Conservation (phyloP, 2,329 filamentous ascomycete species). For the Hymenotorrendiella dingleyae region DNA sequence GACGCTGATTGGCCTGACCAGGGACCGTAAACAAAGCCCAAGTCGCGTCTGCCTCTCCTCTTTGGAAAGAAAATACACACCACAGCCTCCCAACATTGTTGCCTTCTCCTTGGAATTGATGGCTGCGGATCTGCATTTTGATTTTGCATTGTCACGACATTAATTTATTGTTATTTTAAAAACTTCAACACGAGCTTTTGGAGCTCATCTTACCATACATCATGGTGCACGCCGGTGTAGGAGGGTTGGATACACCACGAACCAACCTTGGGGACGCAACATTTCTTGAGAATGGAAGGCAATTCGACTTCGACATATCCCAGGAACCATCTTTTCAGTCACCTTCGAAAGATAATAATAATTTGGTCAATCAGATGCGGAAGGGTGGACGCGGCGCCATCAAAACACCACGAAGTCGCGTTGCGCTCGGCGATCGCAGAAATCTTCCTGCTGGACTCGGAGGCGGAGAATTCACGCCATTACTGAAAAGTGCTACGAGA, state of each 20-base stretch:
- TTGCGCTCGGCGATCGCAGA: slow-evolving; percentile 63
- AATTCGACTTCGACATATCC: slow-evolving; percentile 71
- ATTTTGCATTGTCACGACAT: slow-evolving; percentile 19
- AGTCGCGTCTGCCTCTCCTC: slow-evolving; percentile 18
- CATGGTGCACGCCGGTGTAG: slow-evolving; percentile 61
- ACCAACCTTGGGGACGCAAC: slow-evolving; percentile 82
- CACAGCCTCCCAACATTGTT: slow-evolving; percentile 9
- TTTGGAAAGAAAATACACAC: background rate
- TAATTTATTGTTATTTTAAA: slow-evolving; percentile 18
- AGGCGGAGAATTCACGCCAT: slow-evolving; percentile 83
- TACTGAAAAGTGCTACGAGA: slow-evolving; percentile 75
- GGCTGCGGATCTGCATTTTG: slow-evolving; percentile 20
- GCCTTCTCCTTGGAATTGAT: slow-evolving; percentile 27
- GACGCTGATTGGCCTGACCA: too few relatives aligned
- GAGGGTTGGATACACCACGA: slow-evolving; percentile 74
- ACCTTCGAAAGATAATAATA: slow-evolving; percentile 67
- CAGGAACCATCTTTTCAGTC: slow-evolving; percentile 84
- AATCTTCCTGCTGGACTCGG: slow-evolving; percentile 59
- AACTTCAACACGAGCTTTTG: slow-evolving; percentile 13
- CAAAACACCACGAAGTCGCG: slow-evolving; percentile 65
- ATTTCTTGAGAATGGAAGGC: slow-evolving; percentile 58
- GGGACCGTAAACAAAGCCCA: too few relatives aligned
- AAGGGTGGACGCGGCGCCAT: slow-evolving; percentile 52
- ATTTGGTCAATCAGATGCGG: slow-evolving; percentile 69
- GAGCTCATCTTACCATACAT: slow-evolving; percentile 24